phyloP scores from a whole-genome alignment of 148 eudicot species.

The Linanthus parryae region DNA sequence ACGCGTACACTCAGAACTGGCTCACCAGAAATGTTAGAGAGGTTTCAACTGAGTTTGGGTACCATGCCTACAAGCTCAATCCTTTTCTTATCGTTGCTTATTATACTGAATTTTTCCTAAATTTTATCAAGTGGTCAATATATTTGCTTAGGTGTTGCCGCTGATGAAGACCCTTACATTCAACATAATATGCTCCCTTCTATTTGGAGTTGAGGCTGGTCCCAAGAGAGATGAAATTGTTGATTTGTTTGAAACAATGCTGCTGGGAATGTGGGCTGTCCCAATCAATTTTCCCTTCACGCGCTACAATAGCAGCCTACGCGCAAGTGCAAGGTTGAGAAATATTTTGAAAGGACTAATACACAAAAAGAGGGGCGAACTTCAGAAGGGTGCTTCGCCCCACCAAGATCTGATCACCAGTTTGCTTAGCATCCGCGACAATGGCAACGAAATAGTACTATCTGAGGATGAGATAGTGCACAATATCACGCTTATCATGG shows the following conservation, averaged over 20 bases:
- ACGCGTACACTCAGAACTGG: no score
- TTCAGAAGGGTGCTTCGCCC: constrained; percentile 18
- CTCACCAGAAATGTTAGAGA: no score
- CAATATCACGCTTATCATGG: constrained; percentile 37
- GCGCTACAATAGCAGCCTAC: constrained; percentile 26
- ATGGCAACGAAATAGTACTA: constrained; percentile 15
- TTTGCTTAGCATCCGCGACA: constrained; percentile 21
- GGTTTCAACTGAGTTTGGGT: no score
- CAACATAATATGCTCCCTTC: constrained; percentile 43
- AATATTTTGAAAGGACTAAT: constrained; percentile 22
- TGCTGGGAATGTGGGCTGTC: constrained; percentile 32
- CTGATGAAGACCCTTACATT: constrained; percentile 43
- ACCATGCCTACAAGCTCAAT: no score
- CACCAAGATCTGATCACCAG: constrained; percentile 38
- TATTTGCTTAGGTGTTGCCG: constrained; percentile 31
- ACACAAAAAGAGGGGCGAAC: constrained; percentile 22
- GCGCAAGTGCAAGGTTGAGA: constrained; percentile 24
- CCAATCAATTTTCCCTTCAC: constrained; percentile 42
- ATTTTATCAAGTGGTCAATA: neutral
- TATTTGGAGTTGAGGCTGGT: constrained; percentile 31
- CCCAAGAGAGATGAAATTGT: constrained; percentile 21
- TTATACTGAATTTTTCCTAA: neutral
- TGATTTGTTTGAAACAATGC: constrained; percentile 20
- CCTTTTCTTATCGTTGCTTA: no score
- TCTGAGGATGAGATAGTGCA: constrained; percentile 41